These are phyloP conservation scores for Talinum fruticosum DNA, from an alignment of 148 eudicot species.

Conservation along the genomic window DNA sequence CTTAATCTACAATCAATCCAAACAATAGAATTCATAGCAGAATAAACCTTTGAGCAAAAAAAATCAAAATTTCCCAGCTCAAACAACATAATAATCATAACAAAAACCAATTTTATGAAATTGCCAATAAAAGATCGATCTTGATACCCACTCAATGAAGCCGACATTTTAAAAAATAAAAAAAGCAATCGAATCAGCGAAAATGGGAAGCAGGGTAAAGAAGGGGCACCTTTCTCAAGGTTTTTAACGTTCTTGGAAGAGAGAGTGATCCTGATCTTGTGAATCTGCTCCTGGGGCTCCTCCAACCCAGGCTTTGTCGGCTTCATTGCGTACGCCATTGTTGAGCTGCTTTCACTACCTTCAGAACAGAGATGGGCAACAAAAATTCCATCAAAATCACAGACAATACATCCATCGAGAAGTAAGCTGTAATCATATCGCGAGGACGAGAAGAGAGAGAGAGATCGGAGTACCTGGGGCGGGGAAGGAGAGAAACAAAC, in stretches of 20 bases:
- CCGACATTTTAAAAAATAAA: neutral
- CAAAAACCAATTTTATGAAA: neutral
- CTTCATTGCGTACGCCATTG: slow-evolving; percentile 75
- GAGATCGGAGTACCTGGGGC: neutral
- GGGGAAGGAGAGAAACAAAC: neutral
- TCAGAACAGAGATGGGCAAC: neutral
- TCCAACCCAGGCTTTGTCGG: slow-evolving; percentile 72
- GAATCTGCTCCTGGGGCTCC: slow-evolving; percentile 64
- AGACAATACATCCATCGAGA: neutral
- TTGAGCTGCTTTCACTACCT: slow-evolving; percentile 3
- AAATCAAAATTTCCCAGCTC: neutral
- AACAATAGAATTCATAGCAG: neutral
- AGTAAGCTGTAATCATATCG: neutral
- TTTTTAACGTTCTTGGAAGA: slow-evolving; percentile 90
- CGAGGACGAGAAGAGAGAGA: neutral
- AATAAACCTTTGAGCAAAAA: neutral
- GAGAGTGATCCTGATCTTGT: slow-evolving; percentile 90
- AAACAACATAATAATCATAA: neutral
- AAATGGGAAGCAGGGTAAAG: neutral
- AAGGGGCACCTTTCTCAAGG: slow-evolving; percentile 76
- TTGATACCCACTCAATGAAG: neutral
- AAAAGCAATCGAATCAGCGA: neutral
- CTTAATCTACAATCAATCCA: neutral
- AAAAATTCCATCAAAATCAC: neutral
- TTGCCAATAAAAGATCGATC: neutral